Evolutionary conservation across 202 grass and related monocot genomes (phyloP), one percentile per base, ranked within the genome.

Genomic region (Tripidium arundinaceum): DNA sequence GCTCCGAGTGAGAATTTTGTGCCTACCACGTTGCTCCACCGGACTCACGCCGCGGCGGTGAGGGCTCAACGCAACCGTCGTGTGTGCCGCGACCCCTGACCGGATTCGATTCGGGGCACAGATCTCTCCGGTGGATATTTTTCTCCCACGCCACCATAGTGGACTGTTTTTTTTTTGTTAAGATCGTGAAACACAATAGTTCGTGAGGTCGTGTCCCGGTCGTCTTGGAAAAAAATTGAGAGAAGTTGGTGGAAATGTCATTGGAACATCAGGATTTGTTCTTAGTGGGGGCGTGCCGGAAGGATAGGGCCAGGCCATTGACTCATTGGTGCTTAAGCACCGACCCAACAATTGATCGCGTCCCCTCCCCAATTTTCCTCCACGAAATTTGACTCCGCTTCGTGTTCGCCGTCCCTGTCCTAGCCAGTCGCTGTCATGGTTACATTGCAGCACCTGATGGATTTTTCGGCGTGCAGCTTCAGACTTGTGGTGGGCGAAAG

Each of bases 291-390:
- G 77, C 37, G 57, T 45, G 43, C 71, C n/a, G 55, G 58, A 84
- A 63, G 72, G 11, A 19, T 4, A 72, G 31, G 27, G 5, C 52
- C 28, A 21, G 45, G 38, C 13, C 70, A 13, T 28, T 28, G 52
- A 15, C 13, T 59, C 37, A 16, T 18, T 18, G 21, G 87, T 89
- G 87, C 49, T 78, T 89, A 50, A 61, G 65, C 72, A 78, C 83
- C 78, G 78, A 54, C 68, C 87, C 74, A 83, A 69, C 87, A 36
- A 72, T 41, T 16, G 47, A 62, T 45, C 27, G n/a, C 34, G 52
- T 54, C 64, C 36, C 52, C 72, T 13, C 1, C 70, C 52, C 24
- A 27, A 54, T 57, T 71, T 77, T 50, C 64, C 57, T 85, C 63
- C 9, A 33, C 18, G 5, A 29, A 72, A 10, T 81, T 89, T 84